phyloP scores from a whole-genome alignment of 306 rosid genomes.

The Cucurbita ficifolia region DNA sequence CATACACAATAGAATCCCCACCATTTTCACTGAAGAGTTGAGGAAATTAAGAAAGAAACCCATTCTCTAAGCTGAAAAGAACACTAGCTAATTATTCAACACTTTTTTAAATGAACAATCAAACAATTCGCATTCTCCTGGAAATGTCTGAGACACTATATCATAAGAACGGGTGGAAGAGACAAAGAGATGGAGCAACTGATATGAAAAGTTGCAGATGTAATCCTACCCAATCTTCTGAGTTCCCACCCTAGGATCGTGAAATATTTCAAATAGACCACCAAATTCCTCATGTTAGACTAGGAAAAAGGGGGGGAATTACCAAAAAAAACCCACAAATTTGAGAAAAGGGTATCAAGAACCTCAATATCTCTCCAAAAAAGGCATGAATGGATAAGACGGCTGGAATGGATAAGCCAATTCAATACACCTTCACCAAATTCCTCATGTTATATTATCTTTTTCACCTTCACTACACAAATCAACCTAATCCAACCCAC shows the following conservation, averaged over 20 bases:
- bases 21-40: not conserved
- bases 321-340: not conserved
- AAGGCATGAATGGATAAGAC: too few species aligned
- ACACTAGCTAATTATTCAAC: not conserved
- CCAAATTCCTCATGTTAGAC: not conserved
- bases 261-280: not conserved
- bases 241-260: not conserved
- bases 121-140: not conserved
- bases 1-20: not conserved
- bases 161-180: not conserved
- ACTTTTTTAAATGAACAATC: not conserved
- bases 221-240: not conserved
- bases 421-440: too few species aligned
- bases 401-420: too few species aligned
- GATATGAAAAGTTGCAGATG: not conserved
- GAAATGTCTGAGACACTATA: not conserved
- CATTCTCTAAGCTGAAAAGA: not conserved
- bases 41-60: not conserved
- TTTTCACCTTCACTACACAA: not conserved
- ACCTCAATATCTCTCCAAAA: not conserved
- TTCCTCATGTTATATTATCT: too few species aligned
- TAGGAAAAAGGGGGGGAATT: not conserved
- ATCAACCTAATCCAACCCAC: not conserved
- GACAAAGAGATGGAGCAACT: not conserved
- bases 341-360: not conserved